Conservation (phyloP, 2,329 filamentous ascomycete species). For the Leptographium procerum region DNA sequence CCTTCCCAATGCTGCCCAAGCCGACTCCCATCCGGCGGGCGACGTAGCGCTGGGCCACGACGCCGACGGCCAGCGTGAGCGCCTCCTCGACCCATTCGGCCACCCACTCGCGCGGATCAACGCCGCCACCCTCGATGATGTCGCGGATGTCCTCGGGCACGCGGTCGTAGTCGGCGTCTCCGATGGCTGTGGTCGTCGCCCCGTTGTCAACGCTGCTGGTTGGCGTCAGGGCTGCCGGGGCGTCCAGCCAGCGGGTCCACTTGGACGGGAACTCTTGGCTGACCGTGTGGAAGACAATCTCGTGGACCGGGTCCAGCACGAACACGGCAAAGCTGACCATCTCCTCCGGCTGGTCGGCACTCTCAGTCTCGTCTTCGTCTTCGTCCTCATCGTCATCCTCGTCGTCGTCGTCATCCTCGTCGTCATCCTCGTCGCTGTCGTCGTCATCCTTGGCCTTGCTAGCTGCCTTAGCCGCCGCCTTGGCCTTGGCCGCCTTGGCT, state of each 20-base stretch:
- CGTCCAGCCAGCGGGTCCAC: slow-evolving; percentile 90
- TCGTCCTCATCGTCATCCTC: slow-evolving; percentile 86
- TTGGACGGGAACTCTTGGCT: slow-evolving; percentile 73
- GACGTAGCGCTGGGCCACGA: slow-evolving; percentile 91
- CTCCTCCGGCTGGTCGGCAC: slow-evolving; percentile 44
- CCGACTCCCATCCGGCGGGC: slow-evolving; percentile 93
- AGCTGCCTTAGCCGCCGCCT: slow-evolving; percentile 14
- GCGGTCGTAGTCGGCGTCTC: slow-evolving; percentile 21
- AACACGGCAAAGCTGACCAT: slow-evolving; percentile 66
- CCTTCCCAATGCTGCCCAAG: slow-evolving; percentile 55
- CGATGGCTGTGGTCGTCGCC: not conserved
- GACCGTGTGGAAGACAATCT: slow-evolving; percentile 73
- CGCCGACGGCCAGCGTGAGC: slow-evolving; percentile 63
- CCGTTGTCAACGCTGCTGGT: slow-evolving; percentile 26
- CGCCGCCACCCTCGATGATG: slow-evolving; percentile 62
- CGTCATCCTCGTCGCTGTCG: slow-evolving; percentile 48
- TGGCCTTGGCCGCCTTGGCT: not conserved
- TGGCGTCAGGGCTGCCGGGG: slow-evolving; percentile 46
- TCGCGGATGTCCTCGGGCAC: slow-evolving; percentile 77
- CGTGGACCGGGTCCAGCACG: slow-evolving; percentile 79
- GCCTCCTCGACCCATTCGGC: slow-evolving; percentile 94
- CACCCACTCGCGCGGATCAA: slow-evolving; percentile 94
- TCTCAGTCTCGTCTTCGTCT: slow-evolving; percentile 58
- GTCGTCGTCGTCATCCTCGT: slow-evolving; percentile 65
- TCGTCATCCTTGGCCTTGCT: slow-evolving; percentile 27